Evolutionary conservation across 345 rosid species (phyloP), one percentile per base, ranked within the genome.

Genomic region (rapeseed (Brassica napus)): DNA sequence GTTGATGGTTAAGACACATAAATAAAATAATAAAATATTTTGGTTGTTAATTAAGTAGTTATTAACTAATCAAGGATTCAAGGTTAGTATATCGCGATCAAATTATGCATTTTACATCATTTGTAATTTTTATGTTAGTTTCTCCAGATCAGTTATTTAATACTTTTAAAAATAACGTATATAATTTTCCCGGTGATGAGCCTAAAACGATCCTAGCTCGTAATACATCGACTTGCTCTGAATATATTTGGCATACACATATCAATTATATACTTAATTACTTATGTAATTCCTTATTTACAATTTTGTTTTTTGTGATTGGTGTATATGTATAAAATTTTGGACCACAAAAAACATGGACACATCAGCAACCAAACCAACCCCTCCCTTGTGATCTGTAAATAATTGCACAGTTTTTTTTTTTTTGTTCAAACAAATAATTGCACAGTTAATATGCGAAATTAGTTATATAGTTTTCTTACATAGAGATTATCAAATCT

Each of bases 301-400:
- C 44, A 58, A 12, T 42, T 44, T 37, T 34, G 4, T 26, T 63
- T 62, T 52, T 62, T 63, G 76, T 70, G 68, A 63, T 75, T 70
- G 63, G 75, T 80, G 68, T 62, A 63, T 61, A 61, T 68, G 65
- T 24, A 34, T n/a, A 24, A 21, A 14, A 69, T 18, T 74, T 64
- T 65, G 79, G 83, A 80, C 83, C 80, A 75, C 83, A 32, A 63
- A 67, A 59, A 80, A 55, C 44, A 75, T 75, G 76, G 76, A 69
- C 79, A 69, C 72, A 80, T 21, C 37, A 70, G 74, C 68, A 70
- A 31, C 72, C 80, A 70, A 75, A 75, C 76, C 76, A 70, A 30
- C 73, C 65, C 28, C 32, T 14, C 47, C 72, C 60, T 69, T 74
- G 72, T 28, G 68, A 63, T 63, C 69, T 62, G 72, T 54, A 64